Percentiles rank a stretch among this genome's conserved stretches.
These are phyloP conservation scores for Epichloe bromicola DNA, from an alignment of 2,329 filamentous ascomycete species.

Conservation along the genomic window DNA sequence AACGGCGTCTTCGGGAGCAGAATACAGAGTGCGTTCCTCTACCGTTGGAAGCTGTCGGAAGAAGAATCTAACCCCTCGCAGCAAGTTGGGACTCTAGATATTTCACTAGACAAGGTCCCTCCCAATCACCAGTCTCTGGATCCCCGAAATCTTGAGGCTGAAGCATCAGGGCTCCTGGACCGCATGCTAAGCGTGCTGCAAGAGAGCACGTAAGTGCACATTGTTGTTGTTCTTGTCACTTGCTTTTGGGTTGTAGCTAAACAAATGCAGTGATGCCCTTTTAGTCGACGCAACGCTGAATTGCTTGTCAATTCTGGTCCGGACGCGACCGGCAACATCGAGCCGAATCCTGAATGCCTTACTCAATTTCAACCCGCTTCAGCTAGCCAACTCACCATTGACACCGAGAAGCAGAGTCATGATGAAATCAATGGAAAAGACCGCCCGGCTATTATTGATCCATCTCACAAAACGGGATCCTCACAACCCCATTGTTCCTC, in stretches of 20 bases:
- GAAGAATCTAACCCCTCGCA: constrained; percentile 11
- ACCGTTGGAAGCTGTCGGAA: background rate
- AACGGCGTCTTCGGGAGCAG: constrained; percentile 67
- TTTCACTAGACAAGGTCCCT: constrained; percentile 76
- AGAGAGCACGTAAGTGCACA: constrained; percentile 57
- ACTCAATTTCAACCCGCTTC: constrained; percentile 83
- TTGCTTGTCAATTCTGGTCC: constrained; percentile 68
- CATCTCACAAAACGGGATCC: constrained; percentile 80
- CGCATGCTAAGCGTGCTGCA: constrained; percentile 75
- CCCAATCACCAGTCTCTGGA: constrained; percentile 71
- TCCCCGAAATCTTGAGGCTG: constrained; percentile 73
- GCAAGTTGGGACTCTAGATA: constrained; percentile 47
- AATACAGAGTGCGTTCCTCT: constrained; percentile 58
- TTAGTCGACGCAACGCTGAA: constrained; percentile 87
- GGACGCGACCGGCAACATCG: constrained; percentile 65
- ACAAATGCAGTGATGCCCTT: constrained; percentile 57
- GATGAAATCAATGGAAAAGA: constrained; percentile 90
- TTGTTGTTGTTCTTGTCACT: background rate
- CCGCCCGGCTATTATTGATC: constrained; percentile 68
- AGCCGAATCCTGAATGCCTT: constrained; percentile 78
- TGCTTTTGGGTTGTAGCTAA: constrained; percentile 4
- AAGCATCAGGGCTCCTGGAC: constrained; percentile 82
- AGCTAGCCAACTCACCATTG: constrained; percentile 62
- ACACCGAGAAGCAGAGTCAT: constrained; percentile 70
- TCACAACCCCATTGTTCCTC: constrained; percentile 57